A percentile compares a stretch with the other conserved stretches of the same genome.
These are phyloP conservation scores for Rhizodiscina lignyota DNA, from an alignment of 495 filamentous ascomycete species.

Conservation along the genomic window DNA sequence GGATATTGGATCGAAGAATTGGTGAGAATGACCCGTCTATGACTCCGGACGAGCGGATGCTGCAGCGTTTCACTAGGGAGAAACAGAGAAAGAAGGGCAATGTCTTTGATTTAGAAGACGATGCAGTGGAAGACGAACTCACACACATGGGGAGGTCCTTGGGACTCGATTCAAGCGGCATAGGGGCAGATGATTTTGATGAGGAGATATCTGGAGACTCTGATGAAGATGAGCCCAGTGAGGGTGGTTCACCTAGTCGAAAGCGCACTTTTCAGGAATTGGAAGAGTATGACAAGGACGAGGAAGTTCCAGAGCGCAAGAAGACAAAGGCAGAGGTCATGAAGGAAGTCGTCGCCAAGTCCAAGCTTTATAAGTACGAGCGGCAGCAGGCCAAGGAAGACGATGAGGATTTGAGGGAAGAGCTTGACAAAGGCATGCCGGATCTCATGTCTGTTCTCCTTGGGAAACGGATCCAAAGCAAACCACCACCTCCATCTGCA, in stretches of 20 bases:
- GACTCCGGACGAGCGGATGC: conserved; percentile 85
- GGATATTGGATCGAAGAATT: conserved; percentile 83
- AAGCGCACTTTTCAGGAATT: conserved; percentile 30
- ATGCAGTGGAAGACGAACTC: conserved; percentile 51
- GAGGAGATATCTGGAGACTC: conserved; percentile 29
- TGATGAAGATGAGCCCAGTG: conserved; percentile 26
- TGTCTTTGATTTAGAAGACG: conserved; percentile 83
- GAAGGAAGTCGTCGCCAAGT: conserved; percentile 94
- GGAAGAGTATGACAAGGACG: conserved; percentile 25
- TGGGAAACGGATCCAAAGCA: conserved; percentile 26
- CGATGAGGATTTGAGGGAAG: conserved; percentile 77
- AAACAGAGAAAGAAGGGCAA: conserved; percentile 61
- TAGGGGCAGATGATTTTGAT: conserved; percentile 75
- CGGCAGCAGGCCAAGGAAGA: conserved; percentile 87
- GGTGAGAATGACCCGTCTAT: conserved; percentile 90
- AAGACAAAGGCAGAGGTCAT: conserved; percentile 93
- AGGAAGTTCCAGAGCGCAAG: conserved; percentile 42
- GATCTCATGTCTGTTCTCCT: conserved; percentile 65
- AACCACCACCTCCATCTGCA: conserved; percentile 18
- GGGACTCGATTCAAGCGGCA: conserved; percentile 39
- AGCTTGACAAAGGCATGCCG: conserved; percentile 60
- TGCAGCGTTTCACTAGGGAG: conserved; percentile 76
- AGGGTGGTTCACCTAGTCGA: conserved; percentile 32
- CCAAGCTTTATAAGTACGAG: conserved; percentile 85
- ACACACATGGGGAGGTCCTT: conserved; percentile 74